Evolutionary conservation across 2,329 filamentous ascomycete species (phyloP).

Genomic region (Alternaria atra): DNA sequence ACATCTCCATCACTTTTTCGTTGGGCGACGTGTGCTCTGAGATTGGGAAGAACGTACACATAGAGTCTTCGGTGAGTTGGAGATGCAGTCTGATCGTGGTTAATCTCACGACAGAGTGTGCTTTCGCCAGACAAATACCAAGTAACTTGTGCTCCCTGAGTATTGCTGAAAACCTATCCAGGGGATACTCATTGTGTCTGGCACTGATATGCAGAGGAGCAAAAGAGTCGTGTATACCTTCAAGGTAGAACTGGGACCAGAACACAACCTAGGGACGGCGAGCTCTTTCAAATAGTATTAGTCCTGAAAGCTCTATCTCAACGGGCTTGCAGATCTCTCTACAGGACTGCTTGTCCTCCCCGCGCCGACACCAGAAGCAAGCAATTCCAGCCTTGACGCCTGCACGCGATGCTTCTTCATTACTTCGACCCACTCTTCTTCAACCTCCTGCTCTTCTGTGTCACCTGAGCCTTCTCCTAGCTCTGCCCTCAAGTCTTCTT

Average conservation of each 20-base stretch:
- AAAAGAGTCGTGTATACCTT: background rate
- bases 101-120: no score
- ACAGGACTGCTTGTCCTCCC: slow-evolving; percentile 35
- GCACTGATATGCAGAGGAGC: background rate
- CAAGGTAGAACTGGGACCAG: background rate
- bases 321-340: slow-evolving; percentile 11
- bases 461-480: slow-evolving; percentile 45
- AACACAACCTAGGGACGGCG: background rate
- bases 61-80: background rate
- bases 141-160: background rate
- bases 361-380: slow-evolving; percentile 55
- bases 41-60: background rate
- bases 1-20: background rate
- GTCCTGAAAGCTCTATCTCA: background rate
- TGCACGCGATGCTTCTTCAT: slow-evolving; percentile 88
- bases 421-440: slow-evolving; percentile 83
- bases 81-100: no score
- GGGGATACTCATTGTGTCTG: background rate
- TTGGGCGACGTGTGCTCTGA: background rate
- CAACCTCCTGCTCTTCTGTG: slow-evolving; percentile 46
- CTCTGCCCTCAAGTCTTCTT: slow-evolving; percentile 55
- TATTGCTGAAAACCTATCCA: background rate
- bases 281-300: background rate
- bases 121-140: no score
- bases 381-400: slow-evolving; percentile 75